Evolutionary conservation across 164 flowering plant genomes (phyloP).

Genomic region (Magnolia changhungtana): DNA sequence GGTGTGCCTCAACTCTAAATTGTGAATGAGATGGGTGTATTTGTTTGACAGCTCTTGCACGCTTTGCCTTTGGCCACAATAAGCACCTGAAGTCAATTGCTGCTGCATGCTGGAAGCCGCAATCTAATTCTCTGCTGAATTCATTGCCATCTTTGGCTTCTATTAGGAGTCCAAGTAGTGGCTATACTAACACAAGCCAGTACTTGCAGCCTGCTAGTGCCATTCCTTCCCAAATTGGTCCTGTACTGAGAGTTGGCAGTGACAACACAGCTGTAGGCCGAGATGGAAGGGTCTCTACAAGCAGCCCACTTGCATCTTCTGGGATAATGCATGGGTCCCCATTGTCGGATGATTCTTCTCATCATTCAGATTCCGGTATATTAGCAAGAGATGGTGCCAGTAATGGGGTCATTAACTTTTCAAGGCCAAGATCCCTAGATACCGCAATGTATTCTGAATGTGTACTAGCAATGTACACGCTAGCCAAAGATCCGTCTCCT

Average conservation of each 20-base stretch:
- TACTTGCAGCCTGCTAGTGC: constrained; percentile 44
- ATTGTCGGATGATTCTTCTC: constrained; percentile 93
- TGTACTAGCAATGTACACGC: constrained; percentile 70
- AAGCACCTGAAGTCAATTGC: constrained; percentile 82
- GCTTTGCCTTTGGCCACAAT: constrained; percentile 91
- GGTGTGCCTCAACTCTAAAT: not conserved
- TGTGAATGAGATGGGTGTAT: not conserved
- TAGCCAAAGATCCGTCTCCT: constrained; percentile 95
- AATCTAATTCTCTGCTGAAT: constrained; percentile 55
- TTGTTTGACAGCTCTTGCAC: constrained; percentile 70
- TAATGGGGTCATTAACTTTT: constrained; percentile 58
- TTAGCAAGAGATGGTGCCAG: constrained; percentile 46
- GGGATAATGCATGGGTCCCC: constrained; percentile 96
- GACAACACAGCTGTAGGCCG: constrained; percentile 45
- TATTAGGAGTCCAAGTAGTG: constrained; percentile 47
- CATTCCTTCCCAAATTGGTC: constrained; percentile 65
- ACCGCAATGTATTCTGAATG: constrained; percentile 74
- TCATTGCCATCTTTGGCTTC: constrained; percentile 68
- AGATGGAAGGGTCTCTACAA: constrained; percentile 73
- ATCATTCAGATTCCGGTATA: constrained; percentile 81
- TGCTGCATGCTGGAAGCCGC: constrained; percentile 83
- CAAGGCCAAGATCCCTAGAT: constrained; percentile 56
- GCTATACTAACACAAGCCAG: constrained; percentile 44
- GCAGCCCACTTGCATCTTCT: constrained; percentile 79
- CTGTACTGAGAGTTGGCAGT: constrained; percentile 60